A percentile compares a stretch with the other conserved stretches of the same genome.
These are phyloP conservation scores for Aechmea fasciata DNA, from an alignment of 176 grass and related monocot genomes.

Conservation along the genomic window DNA sequence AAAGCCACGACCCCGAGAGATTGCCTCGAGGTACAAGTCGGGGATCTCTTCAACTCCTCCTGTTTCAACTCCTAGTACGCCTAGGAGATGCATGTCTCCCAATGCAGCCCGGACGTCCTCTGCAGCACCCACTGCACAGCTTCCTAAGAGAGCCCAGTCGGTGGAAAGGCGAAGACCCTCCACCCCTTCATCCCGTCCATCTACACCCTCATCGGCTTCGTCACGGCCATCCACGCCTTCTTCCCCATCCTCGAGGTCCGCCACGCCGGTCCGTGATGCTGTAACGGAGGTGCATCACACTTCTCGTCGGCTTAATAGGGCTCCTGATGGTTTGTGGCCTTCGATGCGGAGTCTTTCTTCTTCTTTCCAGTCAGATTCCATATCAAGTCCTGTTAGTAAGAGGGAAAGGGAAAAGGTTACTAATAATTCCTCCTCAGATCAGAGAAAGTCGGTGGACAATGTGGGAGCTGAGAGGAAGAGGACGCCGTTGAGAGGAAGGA, in stretches of 20 bases:
- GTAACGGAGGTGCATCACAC: conserved; percentile 29
- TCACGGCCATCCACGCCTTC: conserved; percentile 55
- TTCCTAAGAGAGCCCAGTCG: conserved; percentile 58
- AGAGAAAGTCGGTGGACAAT: conserved; percentile 20
- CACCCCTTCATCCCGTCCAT: conserved; percentile 43
- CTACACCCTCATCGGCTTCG: conserved; percentile 38
- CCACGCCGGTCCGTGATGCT: conserved; percentile 50
- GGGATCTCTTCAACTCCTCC: conserved; percentile 11
- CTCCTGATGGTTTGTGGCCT: conserved; percentile 78
- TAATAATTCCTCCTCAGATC: conserved; percentile 23
- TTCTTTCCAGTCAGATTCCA: conserved; percentile 61
- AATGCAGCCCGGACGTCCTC: conserved; percentile 14
- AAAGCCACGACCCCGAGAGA: conserved; percentile 25
- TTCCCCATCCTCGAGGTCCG: conserved; percentile 55
- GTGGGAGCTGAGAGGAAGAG: conserved; percentile 48
- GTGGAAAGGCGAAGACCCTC: conserved; percentile 65
- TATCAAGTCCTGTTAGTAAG: conserved; percentile 26
- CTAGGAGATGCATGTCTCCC: conserved; percentile 55
- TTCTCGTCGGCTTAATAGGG: conserved; percentile 26
- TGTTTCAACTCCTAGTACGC: conserved; percentile 19
- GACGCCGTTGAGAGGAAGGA: conserved; percentile 61
- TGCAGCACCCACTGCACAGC: conserved; percentile 16
- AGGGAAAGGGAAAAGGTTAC: conserved; percentile 21
- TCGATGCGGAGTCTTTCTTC: conserved; percentile 69
- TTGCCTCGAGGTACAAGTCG: conserved; percentile 65